phyloP scores from a whole-genome alignment of 495 filamentous ascomycete species.

The Penicillium paxilli region DNA sequence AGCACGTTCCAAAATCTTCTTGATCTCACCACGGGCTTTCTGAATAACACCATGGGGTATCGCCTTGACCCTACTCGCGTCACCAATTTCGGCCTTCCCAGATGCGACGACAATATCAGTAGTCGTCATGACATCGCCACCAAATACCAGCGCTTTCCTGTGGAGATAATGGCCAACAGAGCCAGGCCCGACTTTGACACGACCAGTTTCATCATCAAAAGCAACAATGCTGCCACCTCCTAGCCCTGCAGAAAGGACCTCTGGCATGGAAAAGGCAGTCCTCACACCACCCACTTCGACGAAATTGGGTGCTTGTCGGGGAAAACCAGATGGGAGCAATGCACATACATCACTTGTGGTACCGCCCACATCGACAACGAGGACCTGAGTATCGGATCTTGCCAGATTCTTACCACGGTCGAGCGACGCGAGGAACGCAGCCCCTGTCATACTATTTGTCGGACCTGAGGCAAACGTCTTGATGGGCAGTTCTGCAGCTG shows the following conservation, averaged over 20 bases:
- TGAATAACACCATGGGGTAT: constrained; percentile 2
- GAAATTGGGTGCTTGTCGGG: constrained; percentile 49
- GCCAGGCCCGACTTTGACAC: constrained; percentile 51
- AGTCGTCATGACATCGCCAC: constrained; percentile 50
- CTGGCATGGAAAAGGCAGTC: constrained; percentile 54
- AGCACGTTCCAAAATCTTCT: constrained; percentile 16
- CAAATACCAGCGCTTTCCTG: constrained; percentile 50
- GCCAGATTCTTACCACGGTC: constrained; percentile 1
- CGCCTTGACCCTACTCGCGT: constrained; percentile 6
- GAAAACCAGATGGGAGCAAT: constrained; percentile 53
- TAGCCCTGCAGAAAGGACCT: constrained; percentile 53
- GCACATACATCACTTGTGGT: constrained; percentile 58
- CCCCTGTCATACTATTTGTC: constrained; percentile 54
- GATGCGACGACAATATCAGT: constrained; percentile 49
- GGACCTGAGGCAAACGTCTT: constrained; percentile 50
- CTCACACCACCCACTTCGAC: constrained; percentile 48
- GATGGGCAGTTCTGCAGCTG: constrained; percentile 47
- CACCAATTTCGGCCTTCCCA: constrained; percentile 34
- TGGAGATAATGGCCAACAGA: constrained; percentile 55
- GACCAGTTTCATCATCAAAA: constrained; percentile 26
- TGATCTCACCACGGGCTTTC: constrained; percentile 16
- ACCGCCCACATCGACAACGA: constrained; percentile 36
- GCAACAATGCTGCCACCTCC: constrained; percentile 54
- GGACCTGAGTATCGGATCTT: constrained; percentile 3
- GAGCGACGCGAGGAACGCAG: constrained; percentile 35